Evolutionary conservation across 352 stramenopile genomes (phyloP), one percentile per base, ranked within the genome.

Genomic region (Phytophthora quininea): DNA sequence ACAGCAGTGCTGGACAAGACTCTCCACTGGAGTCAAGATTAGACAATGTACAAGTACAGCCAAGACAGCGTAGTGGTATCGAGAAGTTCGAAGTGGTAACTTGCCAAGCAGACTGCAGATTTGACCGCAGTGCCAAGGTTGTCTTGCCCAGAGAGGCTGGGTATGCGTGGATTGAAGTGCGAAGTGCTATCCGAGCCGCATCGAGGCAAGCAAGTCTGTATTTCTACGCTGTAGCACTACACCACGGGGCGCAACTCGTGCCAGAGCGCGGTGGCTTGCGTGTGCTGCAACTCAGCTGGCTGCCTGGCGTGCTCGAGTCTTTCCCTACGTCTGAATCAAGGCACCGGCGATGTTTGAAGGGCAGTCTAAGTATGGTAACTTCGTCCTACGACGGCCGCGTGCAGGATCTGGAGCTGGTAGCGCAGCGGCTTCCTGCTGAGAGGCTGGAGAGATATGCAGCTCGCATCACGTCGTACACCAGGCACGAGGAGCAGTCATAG

Each of bases 371-470:
- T 29, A 15, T 84, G 10, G 47, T 72, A 3, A 64, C 67, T 53
- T 69, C 73, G 24, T 69, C 73, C 11, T 57, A 69, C 32, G 76
- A 42, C 12, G 49, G 67, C 19, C 38, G 53, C 32, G 31, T 88
- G 9, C 49, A 71, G 33, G 71, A 86, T 9, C 48, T 89, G 33
- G 62, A 56, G 33, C 66, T 91, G 40, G 63, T 86, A 27, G 74
- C 78, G 1, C 82, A 90, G 60, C 63, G 77, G 19, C 43, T 90
- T 24, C 50, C 73, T 12, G 1, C 43, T 5, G 50, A 47, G 8
- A 73, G 75, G 14, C 54, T 89, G 15, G 62, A 77, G 50, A 74
- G 67, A 40, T 89, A 91, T 31, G 82, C 78, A 30, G 82, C 82
- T 8, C 47, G 60, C 12, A 73, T 91, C 35, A 47, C 80, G 31